Percentiles rank a stretch among this genome's conserved stretches.
Conservation (phyloP, 768 basidiomycete species). For the Clitopilus hobsonii region DNA sequence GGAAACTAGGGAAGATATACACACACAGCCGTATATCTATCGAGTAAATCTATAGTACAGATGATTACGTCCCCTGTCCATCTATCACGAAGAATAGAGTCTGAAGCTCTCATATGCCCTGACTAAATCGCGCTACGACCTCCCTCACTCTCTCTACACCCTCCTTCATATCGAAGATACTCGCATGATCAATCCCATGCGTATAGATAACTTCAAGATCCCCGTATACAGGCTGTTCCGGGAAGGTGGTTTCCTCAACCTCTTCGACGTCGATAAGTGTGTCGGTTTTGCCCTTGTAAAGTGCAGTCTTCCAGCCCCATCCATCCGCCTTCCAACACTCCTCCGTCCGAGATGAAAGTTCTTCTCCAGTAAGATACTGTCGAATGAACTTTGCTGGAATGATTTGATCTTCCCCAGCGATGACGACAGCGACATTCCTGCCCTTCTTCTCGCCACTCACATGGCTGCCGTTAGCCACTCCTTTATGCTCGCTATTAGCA, state of each 20-base stretch:
- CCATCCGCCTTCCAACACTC: constrained; percentile 18
- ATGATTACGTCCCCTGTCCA: too few relatives aligned
- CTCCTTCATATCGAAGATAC: constrained; percentile 29
- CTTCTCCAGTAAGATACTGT: constrained; percentile 28
- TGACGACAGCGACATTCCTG: constrained; percentile 26
- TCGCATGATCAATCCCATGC: constrained; percentile 34
- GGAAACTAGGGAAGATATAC: too few relatives aligned
- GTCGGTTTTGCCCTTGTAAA: too few relatives aligned
- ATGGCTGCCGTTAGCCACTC: not conserved
- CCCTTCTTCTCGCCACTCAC: constrained; percentile 8
- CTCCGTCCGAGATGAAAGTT: constrained; percentile 11
- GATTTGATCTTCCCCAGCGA: constrained; percentile 37
- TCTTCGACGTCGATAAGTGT: not conserved
- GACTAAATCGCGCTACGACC: constrained; percentile 19
- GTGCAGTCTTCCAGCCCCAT: not conserved
- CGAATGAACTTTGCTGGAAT: constrained; percentile 30
- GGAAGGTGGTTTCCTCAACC: not conserved
- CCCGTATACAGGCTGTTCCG: constrained; percentile 1
- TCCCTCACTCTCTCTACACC: constrained; percentile 23
- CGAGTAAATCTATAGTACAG: too few relatives aligned
- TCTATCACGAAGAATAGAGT: too few relatives aligned
- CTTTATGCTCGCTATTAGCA: not conserved
- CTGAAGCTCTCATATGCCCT: not conserved
- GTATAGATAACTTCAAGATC: constrained; percentile 32
- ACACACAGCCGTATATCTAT: too few relatives aligned